Conservation (phyloP, 2,329 filamentous ascomycete species). For the Akanthomyces uredinophilus region DNA sequence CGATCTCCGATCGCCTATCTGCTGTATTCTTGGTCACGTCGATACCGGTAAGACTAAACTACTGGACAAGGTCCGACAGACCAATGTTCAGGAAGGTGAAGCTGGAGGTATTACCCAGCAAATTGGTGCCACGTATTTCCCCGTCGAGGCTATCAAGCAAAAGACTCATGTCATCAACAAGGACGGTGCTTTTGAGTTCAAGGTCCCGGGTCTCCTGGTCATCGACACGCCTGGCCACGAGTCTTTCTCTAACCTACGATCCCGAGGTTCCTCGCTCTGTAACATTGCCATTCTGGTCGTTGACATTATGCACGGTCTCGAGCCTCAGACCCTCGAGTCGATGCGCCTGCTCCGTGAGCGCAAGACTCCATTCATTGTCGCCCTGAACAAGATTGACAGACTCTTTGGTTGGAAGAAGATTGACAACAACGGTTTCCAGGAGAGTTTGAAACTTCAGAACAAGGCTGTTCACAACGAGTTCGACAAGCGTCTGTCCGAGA, state of each 20-base stretch:
- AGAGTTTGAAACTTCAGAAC: slow-evolving; percentile 83
- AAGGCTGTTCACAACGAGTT: slow-evolving; percentile 95
- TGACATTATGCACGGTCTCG: slow-evolving; percentile 99
- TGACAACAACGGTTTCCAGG: slow-evolving; percentile 96
- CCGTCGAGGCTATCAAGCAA: slow-evolving; percentile 82
- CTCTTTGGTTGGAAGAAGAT: slow-evolving; percentile 99
- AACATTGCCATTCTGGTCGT: slow-evolving; percentile 99
- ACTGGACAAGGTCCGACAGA: slow-evolving; percentile 95
- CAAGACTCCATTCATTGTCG: slow-evolving; percentile 97
- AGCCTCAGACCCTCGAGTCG: slow-evolving; percentile 94
- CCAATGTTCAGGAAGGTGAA: slow-evolving; percentile 98
- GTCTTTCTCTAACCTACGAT: slow-evolving; percentile 97
- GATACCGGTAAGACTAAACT: slow-evolving; percentile 99
- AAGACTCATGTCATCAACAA: slow-evolving; percentile 93
- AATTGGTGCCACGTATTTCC: slow-evolving; percentile 99
- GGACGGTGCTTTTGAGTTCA: slow-evolving; percentile 89
- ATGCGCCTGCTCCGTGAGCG: slow-evolving; percentile 90
- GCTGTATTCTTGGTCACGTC: slow-evolving; percentile 99
- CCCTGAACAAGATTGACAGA: slow-evolving; percentile 99
- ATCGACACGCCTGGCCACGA: slow-evolving; percentile 99
- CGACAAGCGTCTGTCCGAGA: slow-evolving; percentile 79
- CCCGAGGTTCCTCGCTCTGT: slow-evolving; percentile 93
- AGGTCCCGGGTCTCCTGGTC: slow-evolving; percentile 90
- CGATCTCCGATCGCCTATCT: slow-evolving; percentile 93
- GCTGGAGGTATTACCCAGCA: slow-evolving; percentile 99